These are phyloP conservation scores for Eutreptiella sp. DNA, from an alignment of 208 protist genomes.

Conservation along the genomic window DNA sequence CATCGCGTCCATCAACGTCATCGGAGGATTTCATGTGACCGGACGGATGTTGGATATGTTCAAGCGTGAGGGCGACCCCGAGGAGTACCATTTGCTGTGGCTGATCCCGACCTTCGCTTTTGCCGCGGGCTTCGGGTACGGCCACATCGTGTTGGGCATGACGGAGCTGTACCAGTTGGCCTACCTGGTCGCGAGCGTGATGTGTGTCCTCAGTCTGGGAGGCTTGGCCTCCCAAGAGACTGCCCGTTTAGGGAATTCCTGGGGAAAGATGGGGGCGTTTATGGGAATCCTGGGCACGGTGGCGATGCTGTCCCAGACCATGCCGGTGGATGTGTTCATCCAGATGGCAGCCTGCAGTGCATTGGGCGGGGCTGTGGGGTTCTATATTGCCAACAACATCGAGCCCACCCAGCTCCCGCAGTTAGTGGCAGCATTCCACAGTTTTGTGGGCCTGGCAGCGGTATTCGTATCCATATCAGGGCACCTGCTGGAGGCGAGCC, in stretches of 20 bases:
- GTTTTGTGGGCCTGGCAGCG: conserved; percentile 50
- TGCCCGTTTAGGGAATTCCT: conserved; percentile 45
- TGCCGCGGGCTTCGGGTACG: conserved; percentile 15
- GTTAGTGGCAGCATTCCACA: conserved; percentile 51
- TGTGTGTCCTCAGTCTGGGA: conserved; percentile 44
- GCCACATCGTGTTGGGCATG: conserved; percentile 21
- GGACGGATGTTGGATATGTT: conserved; percentile 78
- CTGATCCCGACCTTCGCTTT: conserved; percentile 39
- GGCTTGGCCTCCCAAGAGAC: conserved; percentile 50
- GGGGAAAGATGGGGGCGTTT: conserved; percentile 54
- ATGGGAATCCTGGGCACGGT: conserved; percentile 54
- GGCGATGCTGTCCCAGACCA: conserved; percentile 29
- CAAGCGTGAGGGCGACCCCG: conserved; percentile 22
- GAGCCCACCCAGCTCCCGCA: conserved; percentile 48
- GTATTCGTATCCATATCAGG: conserved; percentile 16
- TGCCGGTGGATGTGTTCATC: conserved; percentile 24
- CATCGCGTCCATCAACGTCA: conserved; percentile 75
- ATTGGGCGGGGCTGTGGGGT: conserved; percentile 45
- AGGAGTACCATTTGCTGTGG: conserved; percentile 45
- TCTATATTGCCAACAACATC: conserved; percentile 34
- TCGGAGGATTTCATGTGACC: conserved; percentile 81
- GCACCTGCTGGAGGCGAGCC: conserved; percentile 28
- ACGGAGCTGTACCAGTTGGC: background rate
- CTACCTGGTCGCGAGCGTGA: conserved; percentile 22
- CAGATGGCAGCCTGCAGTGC: conserved; percentile 11